Evolutionary conservation across 164 flowering plant species (phyloP), one percentile per base, ranked within the genome.

Genomic region (Buxus sempervirens): DNA sequence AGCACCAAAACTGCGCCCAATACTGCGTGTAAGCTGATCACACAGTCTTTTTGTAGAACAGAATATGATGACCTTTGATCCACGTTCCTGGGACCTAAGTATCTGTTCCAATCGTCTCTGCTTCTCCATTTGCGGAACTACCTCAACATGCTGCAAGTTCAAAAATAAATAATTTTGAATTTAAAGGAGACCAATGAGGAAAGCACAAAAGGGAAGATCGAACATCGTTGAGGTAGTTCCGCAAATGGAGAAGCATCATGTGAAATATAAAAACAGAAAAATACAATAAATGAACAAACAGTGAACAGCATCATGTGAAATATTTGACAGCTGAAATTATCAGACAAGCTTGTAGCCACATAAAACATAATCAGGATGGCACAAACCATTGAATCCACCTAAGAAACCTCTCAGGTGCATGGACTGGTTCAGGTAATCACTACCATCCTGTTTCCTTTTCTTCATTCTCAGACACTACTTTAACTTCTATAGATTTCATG

Each of bases 11-110:
- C 21, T 77, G 27, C 90, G 96, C 18, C 94, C 87, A 74, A 91
- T 80, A 71, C 77, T 83, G 45, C 89, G 96, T 60, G 96, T 75
- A 73, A 90, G 96, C 76, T 89, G 91, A 73, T 93, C 98, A 73
- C 98, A 93, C 69, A 85, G 60, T 77, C 84, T 90, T 74, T 93
- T 93, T 8, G 97, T 93, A 32, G 97, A 88, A 74, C 97, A 90
- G 72, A 93, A 93, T 53, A 93, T 77, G 38, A 86, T 84, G 41
- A 86, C 77, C 74, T 85, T 86, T 0, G 90, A 84, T 64, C 90
- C 88, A 14, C 80, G 88, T 67, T 85, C 86, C 57, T 83, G 87
- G 62, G 88, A 84, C 51, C 86, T 72, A 73, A 86, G 45, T 63
- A 86, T 83, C 72, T 86, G 87, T 75, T 84, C 87, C 72, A 86